These are phyloP conservation scores for Omphalotus olearius DNA, from an alignment of 1,284 basidiomycete genomes.

Conservation along the genomic window DNA sequence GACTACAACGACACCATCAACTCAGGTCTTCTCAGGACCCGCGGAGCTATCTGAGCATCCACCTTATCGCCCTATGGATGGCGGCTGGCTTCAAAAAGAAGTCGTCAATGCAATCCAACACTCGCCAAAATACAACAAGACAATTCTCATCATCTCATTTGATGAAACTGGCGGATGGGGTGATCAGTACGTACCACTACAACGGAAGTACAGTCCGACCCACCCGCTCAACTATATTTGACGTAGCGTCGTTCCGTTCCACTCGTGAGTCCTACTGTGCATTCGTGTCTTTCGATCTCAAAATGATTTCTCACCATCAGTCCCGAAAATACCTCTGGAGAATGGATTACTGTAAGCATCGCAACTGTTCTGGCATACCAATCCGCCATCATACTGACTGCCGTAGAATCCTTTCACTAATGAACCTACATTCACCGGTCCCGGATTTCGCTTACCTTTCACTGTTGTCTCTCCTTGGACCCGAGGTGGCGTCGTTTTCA, in stretches of 20 bases:
- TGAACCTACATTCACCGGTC: conserved; percentile 4
- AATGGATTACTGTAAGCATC: conserved; percentile 10
- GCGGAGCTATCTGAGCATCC: conserved; percentile 12
- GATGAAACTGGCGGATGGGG: conserved; percentile 12
- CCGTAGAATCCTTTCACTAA: conserved; percentile 10
- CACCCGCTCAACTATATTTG: neutral
- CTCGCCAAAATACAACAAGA: conserved; percentile 11
- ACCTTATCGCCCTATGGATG: conserved; percentile 8
- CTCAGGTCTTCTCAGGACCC: conserved; percentile 1
- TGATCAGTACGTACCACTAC: conserved; percentile 7
- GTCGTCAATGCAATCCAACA: conserved; percentile 5
- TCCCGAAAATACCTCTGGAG: conserved; percentile 6
- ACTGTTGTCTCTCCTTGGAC: conserved; percentile 10
- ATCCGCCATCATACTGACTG: neutral
- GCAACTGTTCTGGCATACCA: neutral
- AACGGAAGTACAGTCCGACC: too few relatives aligned
- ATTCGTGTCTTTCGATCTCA: neutral
- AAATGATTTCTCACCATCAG: neutral
- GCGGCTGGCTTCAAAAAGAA: conserved; percentile 10
- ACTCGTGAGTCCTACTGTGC: neutral
- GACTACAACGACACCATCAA: neutral
- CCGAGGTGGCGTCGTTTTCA: conserved; percentile 9
- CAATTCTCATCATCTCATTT: conserved; percentile 8
- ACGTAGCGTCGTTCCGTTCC: conserved; percentile 8
- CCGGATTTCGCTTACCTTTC: conserved; percentile 9